Base-by-base conservation (phyloP, 805 yeast genomes). In the Vanderwaltozyma tropicalis region DNA sequence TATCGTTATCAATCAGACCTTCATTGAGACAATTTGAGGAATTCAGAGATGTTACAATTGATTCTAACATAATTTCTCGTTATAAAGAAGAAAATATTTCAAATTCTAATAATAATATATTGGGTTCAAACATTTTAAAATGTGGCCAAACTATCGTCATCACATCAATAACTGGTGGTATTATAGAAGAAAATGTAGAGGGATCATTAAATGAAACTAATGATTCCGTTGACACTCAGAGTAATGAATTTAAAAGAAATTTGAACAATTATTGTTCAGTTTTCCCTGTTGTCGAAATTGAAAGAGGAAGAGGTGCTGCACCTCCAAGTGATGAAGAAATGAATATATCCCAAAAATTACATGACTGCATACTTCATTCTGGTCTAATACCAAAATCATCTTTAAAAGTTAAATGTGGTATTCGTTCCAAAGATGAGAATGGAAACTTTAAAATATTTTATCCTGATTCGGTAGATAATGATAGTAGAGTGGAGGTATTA, bases 261-360 rank as follows among this genome's bases (percentile, higher is more conserved):
- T 13, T 53, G 63, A n/a, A 68, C 66, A 37, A 72, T 67, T 42
- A 64, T 65, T 28, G 62, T 60, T 32, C 62, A 61, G 38, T 57
- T 0, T 83, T 73, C 53, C 89, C 94, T 0, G 77, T 80, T 11
- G 85, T 86, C 6, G 88, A 83, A 46, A 74, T 84, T 7, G 74
- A 78, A 40, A 66, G 88, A 39, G 95, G 95, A 19, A 68, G 86
- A 38, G 55, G 59, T 19, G 92, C 94, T n/a, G 84, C 87, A 1
- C 95, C 95, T 20, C 41, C 41, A 13, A 76, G 87, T 1, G 83
- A 79, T 48, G 95, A 86, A 60, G 95, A 86, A 54, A 83, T 81
- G 78, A 75, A 72, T 26, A 51, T 81, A 19, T 72, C 83, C 1
- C 94, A 84, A 55, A 64, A 64, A 41, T 49, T 83, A 18, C 74